Percentiles rank a stretch among this genome's conserved stretches.
Conservation (phyloP, 768 basidiomycete species). For the Kwoniella sp. region DNA sequence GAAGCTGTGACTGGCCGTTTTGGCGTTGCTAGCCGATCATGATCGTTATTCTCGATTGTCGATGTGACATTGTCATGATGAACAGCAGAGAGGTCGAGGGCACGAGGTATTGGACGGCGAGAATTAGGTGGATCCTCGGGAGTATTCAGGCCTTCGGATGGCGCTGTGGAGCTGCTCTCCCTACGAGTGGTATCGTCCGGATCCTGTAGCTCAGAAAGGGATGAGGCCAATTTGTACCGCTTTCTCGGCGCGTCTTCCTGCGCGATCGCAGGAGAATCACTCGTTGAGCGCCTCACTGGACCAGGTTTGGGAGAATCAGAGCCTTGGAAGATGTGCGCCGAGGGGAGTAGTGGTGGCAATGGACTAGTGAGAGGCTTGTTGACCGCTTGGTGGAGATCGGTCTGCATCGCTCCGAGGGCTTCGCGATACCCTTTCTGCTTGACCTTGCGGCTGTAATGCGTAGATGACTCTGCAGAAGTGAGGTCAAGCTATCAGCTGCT, state of each 20-base stretch:
- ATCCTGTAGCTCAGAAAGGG: neutral
- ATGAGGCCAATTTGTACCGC: neutral
- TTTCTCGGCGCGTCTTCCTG: neutral
- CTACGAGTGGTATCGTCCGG: neutral
- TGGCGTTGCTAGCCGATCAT: neutral
- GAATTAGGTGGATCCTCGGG: too few relatives aligned
- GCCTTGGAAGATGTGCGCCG: neutral
- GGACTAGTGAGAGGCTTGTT: neutral
- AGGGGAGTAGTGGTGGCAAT: conserved; percentile 7
- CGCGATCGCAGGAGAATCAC: neutral
- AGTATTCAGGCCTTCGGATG: neutral
- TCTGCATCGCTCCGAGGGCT: conserved; percentile 9
- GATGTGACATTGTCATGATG: neutral
- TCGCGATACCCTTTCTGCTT: conserved; percentile 22
- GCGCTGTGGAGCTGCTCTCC: neutral
- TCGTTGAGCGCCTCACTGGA: neutral
- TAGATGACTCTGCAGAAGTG: conserved; percentile 7
- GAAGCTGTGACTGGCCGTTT: neutral
- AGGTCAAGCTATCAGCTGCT: neutral
- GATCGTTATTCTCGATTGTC: neutral
- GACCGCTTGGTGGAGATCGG: neutral
- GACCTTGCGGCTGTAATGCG: conserved; percentile 8
- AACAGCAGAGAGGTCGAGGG: neutral
- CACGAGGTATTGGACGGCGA: conserved; percentile 1
- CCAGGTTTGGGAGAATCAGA: neutral